These are phyloP conservation scores for Aureobasidium mangrovei DNA, from an alignment of 2,329 filamentous ascomycete genomes.

Conservation along the genomic window DNA sequence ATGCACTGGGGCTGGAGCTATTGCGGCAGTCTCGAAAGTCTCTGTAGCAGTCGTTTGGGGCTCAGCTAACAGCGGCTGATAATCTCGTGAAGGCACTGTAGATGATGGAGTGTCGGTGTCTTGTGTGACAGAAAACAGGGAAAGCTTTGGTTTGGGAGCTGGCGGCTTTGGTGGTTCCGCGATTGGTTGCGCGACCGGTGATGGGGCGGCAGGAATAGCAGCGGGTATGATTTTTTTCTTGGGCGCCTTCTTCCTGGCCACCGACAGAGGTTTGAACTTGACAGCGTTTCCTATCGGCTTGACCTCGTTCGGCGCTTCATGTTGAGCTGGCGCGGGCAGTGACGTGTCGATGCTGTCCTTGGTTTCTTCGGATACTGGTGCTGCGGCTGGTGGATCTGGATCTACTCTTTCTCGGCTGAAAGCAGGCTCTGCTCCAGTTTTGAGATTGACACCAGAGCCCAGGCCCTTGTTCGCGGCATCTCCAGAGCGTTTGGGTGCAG, in stretches of 20 bases:
- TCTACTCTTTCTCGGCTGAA: slow-evolving; percentile 56
- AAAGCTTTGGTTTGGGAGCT: slow-evolving; percentile 51
- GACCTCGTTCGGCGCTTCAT: slow-evolving; percentile 49
- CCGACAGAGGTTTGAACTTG: slow-evolving; percentile 84
- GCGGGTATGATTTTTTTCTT: slow-evolving; percentile 44
- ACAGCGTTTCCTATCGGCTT: slow-evolving; percentile 69
- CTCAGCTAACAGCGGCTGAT: slow-evolving; percentile 30
- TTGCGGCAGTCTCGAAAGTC: neutral
- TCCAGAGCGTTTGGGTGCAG: slow-evolving; percentile 60
- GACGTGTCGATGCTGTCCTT: slow-evolving; percentile 23
- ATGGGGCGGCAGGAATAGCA: slow-evolving; percentile 19
- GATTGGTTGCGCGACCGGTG: slow-evolving; percentile 18
- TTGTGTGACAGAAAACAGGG: slow-evolving; percentile 58
- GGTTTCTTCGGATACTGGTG: slow-evolving; percentile 23
- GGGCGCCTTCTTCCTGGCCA: slow-evolving; percentile 64
- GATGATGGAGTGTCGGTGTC: slow-evolving; percentile 23
- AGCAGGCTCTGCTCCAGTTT: slow-evolving; percentile 73
- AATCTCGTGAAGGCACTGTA: slow-evolving; percentile 21
- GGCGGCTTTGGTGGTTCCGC: slow-evolving; percentile 13
- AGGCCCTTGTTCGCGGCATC: slow-evolving; percentile 25
- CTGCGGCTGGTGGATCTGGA: neutral
- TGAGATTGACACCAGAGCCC: slow-evolving; percentile 59
- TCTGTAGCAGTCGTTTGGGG: neutral
- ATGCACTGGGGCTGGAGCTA: slow-evolving; percentile 9
- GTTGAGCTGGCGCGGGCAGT: slow-evolving; percentile 34